Percentiles rank a stretch among this genome's conserved stretches.
These are phyloP conservation scores for Cinchona pubescens DNA, from an alignment of 257 asterid species.

Conservation along the genomic window DNA sequence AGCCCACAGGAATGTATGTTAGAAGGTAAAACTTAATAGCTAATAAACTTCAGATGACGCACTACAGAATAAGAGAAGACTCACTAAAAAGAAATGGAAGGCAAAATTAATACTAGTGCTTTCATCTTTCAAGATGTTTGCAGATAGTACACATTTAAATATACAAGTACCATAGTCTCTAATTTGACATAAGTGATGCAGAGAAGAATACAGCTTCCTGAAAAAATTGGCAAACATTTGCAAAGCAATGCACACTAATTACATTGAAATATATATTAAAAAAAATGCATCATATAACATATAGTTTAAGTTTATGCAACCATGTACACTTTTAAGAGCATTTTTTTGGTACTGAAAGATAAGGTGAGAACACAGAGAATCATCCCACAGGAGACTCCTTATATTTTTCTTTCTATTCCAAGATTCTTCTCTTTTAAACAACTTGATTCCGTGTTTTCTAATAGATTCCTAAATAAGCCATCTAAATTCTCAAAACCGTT, in stretches of 20 bases:
- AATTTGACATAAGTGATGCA: background rate
- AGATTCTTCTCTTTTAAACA: background rate
- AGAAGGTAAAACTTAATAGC: background rate
- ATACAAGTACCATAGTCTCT: background rate
- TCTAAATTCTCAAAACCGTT: background rate
- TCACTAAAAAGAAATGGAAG: background rate
- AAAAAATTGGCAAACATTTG: background rate
- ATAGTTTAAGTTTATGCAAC: background rate
- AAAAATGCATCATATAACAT: background rate
- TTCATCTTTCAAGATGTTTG: background rate
- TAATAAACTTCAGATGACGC: background rate
- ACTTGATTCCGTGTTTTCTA: background rate
- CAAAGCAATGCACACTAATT: background rate
- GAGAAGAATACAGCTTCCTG: background rate
- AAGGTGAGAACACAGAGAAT: background rate
- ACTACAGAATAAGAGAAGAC: background rate
- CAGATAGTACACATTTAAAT: background rate
- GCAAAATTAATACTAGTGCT: background rate
- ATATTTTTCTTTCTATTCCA: background rate
- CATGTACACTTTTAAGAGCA: background rate
- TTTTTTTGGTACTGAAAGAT: background rate
- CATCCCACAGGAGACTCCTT: background rate
- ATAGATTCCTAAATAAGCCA: background rate
- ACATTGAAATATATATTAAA: background rate
- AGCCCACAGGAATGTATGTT: slow-evolving; percentile 3